A percentile compares a stretch with the other conserved stretches of the same genome.
Conservation (phyloP, 768 basidiomycete genomes). For the Tylopilus vinaceipallidus region DNA sequence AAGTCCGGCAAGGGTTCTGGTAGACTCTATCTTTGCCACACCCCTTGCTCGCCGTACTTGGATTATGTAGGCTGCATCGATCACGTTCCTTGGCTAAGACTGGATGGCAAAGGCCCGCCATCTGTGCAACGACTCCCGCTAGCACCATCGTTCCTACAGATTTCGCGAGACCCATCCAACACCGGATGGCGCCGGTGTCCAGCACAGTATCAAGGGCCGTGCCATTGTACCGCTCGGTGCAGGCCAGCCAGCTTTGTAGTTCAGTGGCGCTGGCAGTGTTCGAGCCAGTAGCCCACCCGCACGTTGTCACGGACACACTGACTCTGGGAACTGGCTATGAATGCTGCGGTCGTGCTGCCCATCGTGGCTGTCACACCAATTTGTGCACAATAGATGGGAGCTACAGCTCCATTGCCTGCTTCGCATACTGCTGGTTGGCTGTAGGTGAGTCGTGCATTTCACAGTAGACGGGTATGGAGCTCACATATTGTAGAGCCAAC, state of each 20-base stretch:
- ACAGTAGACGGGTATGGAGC: neutral
- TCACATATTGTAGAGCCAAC: too few relatives aligned
- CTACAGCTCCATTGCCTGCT: slow-evolving; percentile 6
- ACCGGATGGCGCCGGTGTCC: neutral
- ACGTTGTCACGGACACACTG: neutral
- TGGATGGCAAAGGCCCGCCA: too few relatives aligned
- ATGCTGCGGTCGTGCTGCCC: neutral
- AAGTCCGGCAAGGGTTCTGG: too few relatives aligned
- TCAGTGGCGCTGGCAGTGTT: neutral
- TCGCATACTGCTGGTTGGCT: neutral
- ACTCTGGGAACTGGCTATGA: neutral
- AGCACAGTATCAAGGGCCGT: neutral
- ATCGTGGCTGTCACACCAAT: neutral
- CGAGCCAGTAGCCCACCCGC: neutral
- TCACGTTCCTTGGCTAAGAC: too few relatives aligned
- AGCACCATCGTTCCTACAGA: neutral
- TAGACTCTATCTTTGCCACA: too few relatives aligned
- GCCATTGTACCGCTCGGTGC: neutral
- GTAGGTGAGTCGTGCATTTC: neutral
- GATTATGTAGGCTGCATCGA: too few relatives aligned
- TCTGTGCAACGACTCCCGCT: too few relatives aligned
- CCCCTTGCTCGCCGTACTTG: too few relatives aligned
- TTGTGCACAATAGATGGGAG: slow-evolving; percentile 3
- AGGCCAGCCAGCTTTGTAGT: neutral
- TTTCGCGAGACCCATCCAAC: neutral